A percentile compares a stretch with the other conserved stretches of the same genome.
phyloP scores from a whole-genome alignment of 768 basidiomycete species.

The Russula brevipes region DNA sequence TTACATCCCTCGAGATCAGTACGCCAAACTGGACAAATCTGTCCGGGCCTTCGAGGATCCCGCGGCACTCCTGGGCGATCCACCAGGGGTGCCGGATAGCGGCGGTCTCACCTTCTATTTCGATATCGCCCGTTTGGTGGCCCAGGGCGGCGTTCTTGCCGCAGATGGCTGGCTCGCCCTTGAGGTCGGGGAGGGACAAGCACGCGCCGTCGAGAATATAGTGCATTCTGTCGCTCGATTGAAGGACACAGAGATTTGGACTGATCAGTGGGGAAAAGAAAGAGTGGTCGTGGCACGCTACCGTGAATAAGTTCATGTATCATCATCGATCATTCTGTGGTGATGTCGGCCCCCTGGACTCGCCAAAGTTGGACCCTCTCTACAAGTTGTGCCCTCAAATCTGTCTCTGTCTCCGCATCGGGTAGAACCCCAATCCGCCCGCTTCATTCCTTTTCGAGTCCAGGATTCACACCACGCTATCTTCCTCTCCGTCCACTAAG shows the following conservation, averaged over 20 bases:
- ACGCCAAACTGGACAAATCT: constrained; percentile 53
- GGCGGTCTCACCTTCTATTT: constrained; percentile 68
- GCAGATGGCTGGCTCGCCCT: constrained; percentile 58
- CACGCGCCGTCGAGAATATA: constrained; percentile 53
- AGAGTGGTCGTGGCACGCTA: constrained; percentile 56
- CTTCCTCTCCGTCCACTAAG: no score
- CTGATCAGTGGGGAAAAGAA: constrained; percentile 72
- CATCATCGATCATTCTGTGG: no score
- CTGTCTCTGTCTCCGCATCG: no score
- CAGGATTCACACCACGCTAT: no score
- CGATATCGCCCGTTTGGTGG: constrained; percentile 59
- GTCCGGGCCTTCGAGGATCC: constrained; percentile 80
- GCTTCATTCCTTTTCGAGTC: no score
- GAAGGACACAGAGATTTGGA: constrained; percentile 59
- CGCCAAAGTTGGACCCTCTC: no score
- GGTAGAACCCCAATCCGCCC: no score
- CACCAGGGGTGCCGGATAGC: constrained; percentile 33
- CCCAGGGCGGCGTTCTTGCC: constrained; percentile 46
- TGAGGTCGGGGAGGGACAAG: constrained; percentile 77
- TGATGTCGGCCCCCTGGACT: no score
- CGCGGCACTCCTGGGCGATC: constrained; percentile 74
- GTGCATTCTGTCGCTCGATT: constrained; percentile 47
- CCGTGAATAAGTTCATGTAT: neutral
- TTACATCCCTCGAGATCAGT: constrained; percentile 72
- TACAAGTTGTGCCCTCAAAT: no score